Evolutionary conservation across 78 protist genomes (phyloP).

Genomic region (Tieghemostelium lacteum): DNA sequence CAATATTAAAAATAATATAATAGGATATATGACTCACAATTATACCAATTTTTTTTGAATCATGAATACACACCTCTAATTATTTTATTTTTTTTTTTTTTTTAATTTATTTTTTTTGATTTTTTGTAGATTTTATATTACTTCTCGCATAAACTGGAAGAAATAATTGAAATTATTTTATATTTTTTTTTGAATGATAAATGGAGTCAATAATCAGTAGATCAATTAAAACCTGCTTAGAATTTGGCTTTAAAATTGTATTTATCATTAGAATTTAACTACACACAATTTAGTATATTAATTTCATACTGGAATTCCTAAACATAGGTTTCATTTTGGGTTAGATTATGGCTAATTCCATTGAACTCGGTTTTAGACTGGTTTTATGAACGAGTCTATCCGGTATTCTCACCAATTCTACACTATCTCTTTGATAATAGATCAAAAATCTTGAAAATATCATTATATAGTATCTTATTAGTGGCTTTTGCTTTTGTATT

Average conservation of each 20-base stretch:
- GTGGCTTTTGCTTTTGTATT: neutral
- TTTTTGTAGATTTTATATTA: neutral
- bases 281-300: neutral
- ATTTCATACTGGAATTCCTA: neutral
- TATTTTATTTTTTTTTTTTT: neutral
- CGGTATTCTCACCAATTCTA: constrained; percentile 35
- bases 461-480: constrained; percentile 27
- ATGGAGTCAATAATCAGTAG: constrained; percentile 15
- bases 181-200: neutral
- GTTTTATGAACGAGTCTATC: constrained; percentile 17
- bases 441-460: constrained; percentile 28
- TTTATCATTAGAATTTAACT: neutral
- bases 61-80: too few species aligned
- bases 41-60: too few species aligned
- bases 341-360: constrained; percentile 65
- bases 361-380: constrained; percentile 46
- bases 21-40: too few species aligned
- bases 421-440: neutral
- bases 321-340: constrained; percentile 46
- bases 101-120: neutral
- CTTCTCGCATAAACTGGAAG: neutral
- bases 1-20: too few species aligned
- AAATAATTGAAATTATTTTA: neutral
- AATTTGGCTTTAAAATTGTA: constrained; percentile 22
- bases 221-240: neutral